Evolutionary conservation across 257 asterid species (phyloP).

Genomic region (Prunella vulgaris): DNA sequence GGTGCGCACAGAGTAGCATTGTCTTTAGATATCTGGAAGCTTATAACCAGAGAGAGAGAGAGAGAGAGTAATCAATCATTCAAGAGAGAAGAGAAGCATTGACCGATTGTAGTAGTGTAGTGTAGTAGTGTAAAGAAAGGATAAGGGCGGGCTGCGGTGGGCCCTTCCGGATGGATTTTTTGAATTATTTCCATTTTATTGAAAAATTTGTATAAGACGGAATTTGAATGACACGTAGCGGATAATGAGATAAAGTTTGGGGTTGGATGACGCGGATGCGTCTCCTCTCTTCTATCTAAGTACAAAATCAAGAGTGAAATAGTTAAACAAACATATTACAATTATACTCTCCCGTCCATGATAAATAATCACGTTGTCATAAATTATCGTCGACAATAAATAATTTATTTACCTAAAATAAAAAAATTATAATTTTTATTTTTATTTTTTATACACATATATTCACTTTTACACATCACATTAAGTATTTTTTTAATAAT

Average conservation of each 20-base stretch:
- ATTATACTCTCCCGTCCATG: too few species aligned
- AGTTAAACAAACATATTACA: too few species aligned
- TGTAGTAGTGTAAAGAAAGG: too few species aligned
- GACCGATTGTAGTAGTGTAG: background rate
- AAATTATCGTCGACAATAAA: too few species aligned
- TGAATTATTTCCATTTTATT: background rate
- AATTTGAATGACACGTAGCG: slow-evolving; percentile 18
- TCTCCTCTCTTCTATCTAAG: background rate
- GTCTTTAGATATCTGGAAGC: slow-evolving; percentile 20
- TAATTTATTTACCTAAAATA: too few species aligned
- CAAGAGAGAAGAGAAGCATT: slow-evolving; percentile 11
- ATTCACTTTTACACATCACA: too few species aligned
- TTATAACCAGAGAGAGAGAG: background rate
- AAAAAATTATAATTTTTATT: too few species aligned
- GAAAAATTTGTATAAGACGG: background rate
- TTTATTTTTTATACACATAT: too few species aligned
- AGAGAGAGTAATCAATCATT: slow-evolving; percentile 11
- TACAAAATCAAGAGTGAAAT: too few species aligned
- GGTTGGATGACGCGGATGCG: slow-evolving; percentile 4
- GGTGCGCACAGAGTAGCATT: background rate
- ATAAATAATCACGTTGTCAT: too few species aligned
- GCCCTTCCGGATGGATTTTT: background rate
- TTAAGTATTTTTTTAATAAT: too few species aligned
- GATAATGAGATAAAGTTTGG: background rate
- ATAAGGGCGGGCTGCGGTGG: slow-evolving; percentile 20